phyloP scores from a whole-genome alignment of 169 alveolate species.

The Plasmodium adleri region DNA sequence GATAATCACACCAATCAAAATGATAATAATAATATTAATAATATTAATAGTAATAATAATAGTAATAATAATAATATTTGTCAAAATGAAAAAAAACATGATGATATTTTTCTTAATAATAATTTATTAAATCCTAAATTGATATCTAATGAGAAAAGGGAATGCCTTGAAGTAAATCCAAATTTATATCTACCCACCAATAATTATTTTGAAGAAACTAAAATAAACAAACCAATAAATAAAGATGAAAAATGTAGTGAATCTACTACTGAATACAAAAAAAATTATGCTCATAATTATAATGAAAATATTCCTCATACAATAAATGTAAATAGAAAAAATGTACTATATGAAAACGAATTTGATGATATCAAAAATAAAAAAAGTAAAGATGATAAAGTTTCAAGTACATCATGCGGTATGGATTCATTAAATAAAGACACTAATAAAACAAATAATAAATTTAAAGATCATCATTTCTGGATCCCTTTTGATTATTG shows the following conservation, averaged over 20 bases:
- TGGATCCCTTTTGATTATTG: conserved; percentile 77
- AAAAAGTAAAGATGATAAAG: conserved; percentile 5
- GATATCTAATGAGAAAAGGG: too few species aligned
- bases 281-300: not conserved
- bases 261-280: not conserved
- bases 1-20: not conserved
- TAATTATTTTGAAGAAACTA: not conserved
- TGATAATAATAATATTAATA: not conserved
- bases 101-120: not conserved
- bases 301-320: conserved; percentile 23
- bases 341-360: conserved; percentile 42
- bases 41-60: not conserved
- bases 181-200: not conserved
- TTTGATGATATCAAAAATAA: conserved; percentile 24
- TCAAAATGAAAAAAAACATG: not conserved
- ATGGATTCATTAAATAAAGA: conserved; percentile 46
- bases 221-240: not conserved
- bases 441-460: conserved; percentile 39
- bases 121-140: not conserved
- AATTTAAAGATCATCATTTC: conserved; percentile 73
- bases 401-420: conserved; percentile 72
- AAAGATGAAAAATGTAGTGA: not conserved
- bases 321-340: conserved; percentile 30
- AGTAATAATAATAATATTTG: not conserved
- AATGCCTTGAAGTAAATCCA: too few species aligned